phyloP scores from a whole-genome alignment of 2,329 filamentous ascomycete species.

The Incumbomyces lentus region DNA sequence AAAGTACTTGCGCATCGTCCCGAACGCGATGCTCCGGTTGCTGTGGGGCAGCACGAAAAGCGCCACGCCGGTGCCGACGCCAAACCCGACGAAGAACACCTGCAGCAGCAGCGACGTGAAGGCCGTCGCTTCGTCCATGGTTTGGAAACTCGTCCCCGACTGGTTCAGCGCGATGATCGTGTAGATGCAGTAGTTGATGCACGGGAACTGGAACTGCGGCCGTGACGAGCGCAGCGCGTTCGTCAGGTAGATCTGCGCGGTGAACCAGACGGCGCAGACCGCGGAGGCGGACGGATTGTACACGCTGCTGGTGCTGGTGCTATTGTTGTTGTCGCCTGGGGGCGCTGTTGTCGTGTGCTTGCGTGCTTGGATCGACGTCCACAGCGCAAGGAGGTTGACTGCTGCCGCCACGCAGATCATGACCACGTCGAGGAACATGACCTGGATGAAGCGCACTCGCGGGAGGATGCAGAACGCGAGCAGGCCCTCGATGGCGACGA shows the following conservation, averaged over 20 bases:
- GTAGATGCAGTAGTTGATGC: constrained; percentile 58
- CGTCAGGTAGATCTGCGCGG: constrained; percentile 57
- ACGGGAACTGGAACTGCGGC: constrained; percentile 52
- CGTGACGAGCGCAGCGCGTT: constrained; percentile 56
- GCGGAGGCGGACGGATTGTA: constrained; percentile 51
- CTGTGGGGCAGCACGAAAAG: constrained; percentile 56
- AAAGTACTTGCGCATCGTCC: constrained; percentile 35
- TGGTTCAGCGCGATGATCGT: constrained; percentile 54
- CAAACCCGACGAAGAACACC: constrained; percentile 55
- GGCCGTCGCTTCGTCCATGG: background rate
- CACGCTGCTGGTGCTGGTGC: no score
- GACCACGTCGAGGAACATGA: constrained; percentile 49
- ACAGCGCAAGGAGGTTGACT: no score
- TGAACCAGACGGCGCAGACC: constrained; percentile 60
- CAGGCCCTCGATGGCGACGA: constrained; percentile 56
- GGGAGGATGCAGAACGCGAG: constrained; percentile 56
- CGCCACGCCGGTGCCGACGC: constrained; percentile 49
- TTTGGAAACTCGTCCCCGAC: constrained; percentile 44
- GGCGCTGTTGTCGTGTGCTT: no score
- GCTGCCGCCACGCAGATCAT: no score
- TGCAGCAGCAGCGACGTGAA: background rate
- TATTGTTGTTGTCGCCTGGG: no score
- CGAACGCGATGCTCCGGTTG: constrained; percentile 53
- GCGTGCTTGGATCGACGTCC: no score
- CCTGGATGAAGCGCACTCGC: constrained; percentile 62